Evolutionary conservation across 2,329 filamentous ascomycete genomes (phyloP), one percentile per base, ranked within the genome.

Genomic region (Colletotrichum nymphaeae): DNA sequence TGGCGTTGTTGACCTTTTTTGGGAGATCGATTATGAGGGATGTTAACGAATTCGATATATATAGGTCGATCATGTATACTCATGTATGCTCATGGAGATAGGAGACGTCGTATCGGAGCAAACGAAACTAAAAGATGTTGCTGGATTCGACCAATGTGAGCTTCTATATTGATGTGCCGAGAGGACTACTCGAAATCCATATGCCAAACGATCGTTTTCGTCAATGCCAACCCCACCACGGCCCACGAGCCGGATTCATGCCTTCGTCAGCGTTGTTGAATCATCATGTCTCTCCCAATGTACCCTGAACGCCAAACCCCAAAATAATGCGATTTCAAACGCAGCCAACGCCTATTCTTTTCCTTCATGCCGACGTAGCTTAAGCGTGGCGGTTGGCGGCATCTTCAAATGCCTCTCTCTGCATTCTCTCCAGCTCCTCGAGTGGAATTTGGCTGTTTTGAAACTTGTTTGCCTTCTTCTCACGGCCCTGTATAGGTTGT

Each of bases 391-490:
- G 74, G 53, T 75, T 75, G 63, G 74, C 74, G 4, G 74, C 74
- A 28, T 75, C 74, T 56, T 93, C 92, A 83, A 99, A 98, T 77
- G 98, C 90, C 82, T 97, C 95, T 82, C 97, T 93, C 81, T 99
- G 97, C 79, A 98, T 91, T 62, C 93, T 90, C 70, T 97, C 91
- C 62, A 99, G 88, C 83, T 99, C 94, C 78, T 98, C 97, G 81
- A 97, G 92, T 0, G 94, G 94, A 85, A 98, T 89, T 67, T 96
- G 96, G 81, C 95, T 98, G 81, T 97, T 93, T 79, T 98, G 96
- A 80, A 98, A 95, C 85, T 98, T 98, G 83, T 95, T 97, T 76
- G 95, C 93, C 84, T 98, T 98, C 88, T 97, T 97, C 85, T 99
- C 97, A 60, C 96, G 93, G 35, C 93, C 94, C 95, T 98, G 79